These are phyloP conservation scores for Leccinum olivaceoglutinosum DNA, from an alignment of 1,284 basidiomycete genomes.

Conservation along the genomic window DNA sequence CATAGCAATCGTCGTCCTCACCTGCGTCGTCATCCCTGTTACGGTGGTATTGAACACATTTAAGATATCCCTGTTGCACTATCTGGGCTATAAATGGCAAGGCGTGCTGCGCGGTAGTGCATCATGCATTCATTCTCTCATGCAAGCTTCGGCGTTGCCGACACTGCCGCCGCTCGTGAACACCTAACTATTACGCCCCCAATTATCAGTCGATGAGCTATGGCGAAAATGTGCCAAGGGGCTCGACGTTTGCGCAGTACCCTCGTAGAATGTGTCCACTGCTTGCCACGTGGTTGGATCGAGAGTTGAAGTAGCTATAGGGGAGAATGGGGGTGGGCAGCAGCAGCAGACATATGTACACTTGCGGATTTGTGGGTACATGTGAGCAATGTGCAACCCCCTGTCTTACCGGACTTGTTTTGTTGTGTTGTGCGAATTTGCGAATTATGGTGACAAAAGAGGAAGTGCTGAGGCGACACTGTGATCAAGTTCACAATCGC, in stretches of 20 bases:
- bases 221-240: background rate
- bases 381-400: too few relatives aligned
- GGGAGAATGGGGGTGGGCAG: too few relatives aligned
- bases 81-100: background rate
- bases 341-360: too few relatives aligned
- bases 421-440: too few relatives aligned
- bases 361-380: too few relatives aligned
- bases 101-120: conserved; percentile 12
- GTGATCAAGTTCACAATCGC: too few relatives aligned
- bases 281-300: too few relatives aligned
- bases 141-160: background rate
- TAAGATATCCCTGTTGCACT: background rate
- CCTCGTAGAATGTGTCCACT: too few relatives aligned
- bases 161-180: background rate
- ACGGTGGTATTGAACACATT: background rate
- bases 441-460: too few relatives aligned
- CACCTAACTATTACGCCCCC: conserved; percentile 1
- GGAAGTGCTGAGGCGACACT: too few relatives aligned
- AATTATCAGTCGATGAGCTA: conserved; percentile 14
- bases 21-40: conserved; percentile 8
- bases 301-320: too few relatives aligned
- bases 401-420: too few relatives aligned
- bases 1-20: conserved; percentile 12
- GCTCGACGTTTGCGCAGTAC: conserved; percentile 7
- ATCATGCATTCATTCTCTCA: background rate